Evolutionary conservation across 2,329 filamentous ascomycete genomes (phyloP).

Genomic region (Aureobasidium musti): DNA sequence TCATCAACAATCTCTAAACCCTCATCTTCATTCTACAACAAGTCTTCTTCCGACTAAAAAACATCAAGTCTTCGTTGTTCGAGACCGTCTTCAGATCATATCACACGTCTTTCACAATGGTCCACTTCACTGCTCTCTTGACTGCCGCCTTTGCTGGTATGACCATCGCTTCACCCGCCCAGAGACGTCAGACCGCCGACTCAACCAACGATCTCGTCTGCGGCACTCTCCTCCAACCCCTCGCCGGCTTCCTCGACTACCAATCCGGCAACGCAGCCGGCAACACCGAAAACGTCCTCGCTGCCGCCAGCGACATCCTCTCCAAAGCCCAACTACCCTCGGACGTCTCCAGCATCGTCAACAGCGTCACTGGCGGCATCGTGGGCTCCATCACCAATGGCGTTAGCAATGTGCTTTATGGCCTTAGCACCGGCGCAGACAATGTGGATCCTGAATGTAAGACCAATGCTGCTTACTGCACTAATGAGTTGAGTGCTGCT

Average conservation of each 20-base stretch:
- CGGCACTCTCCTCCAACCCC: constrained; percentile 17
- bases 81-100: no score
- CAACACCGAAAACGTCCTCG: constrained; percentile 2
- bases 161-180: neutral
- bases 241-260: constrained; percentile 26
- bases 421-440: constrained; percentile 7
- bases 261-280: constrained; percentile 14
- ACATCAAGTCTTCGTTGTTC: neutral
- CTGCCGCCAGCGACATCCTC: neutral
- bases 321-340: neutral
- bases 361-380: constrained; percentile 18
- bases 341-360: neutral
- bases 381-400: constrained; percentile 13
- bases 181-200: neutral
- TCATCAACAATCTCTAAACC: neutral
- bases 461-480: constrained; percentile 20
- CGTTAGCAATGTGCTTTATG: constrained; percentile 13
- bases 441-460: constrained; percentile 10
- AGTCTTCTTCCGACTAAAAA: no score
- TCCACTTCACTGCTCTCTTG: constrained; percentile 2
- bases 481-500: constrained; percentile 16
- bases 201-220: constrained; percentile 1
- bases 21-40: neutral
- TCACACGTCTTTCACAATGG: neutral
- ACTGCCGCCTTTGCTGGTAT: constrained; percentile 4